These are phyloP conservation scores for Epichloe elymi DNA, from an alignment of 2,329 filamentous ascomycete species.

Conservation along the genomic window DNA sequence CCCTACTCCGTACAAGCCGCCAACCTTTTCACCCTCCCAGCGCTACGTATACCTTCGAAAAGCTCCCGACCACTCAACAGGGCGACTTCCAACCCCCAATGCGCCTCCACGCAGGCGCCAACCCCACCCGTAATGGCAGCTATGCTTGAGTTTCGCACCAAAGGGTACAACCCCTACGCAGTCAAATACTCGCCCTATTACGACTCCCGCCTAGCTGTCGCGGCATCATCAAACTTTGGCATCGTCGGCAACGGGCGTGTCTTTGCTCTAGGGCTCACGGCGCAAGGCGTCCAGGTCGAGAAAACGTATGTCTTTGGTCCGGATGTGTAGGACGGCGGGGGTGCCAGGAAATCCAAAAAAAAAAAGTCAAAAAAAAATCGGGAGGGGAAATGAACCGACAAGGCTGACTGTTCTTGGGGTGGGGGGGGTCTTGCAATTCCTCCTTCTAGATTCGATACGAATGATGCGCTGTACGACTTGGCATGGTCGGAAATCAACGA, in stretches of 20 bases:
- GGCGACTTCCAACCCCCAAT: conserved; percentile 6
- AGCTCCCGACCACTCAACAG: background rate
- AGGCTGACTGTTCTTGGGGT: background rate
- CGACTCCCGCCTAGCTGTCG: conserved; percentile 85
- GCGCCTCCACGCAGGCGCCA: conserved; percentile 8
- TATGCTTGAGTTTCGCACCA: conserved; percentile 91
- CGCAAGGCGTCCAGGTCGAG: conserved; percentile 70
- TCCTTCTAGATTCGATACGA: conserved; percentile 71
- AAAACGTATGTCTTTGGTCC: conserved; percentile 47
- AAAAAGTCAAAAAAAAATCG: no score
- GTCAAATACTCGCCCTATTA: conserved; percentile 99
- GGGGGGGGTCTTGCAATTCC: conserved; percentile 2
- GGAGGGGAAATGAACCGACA: no score
- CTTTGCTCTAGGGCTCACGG: conserved; percentile 70
- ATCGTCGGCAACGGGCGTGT: conserved; percentile 91
- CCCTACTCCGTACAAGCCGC: background rate
- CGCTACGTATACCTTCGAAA: background rate
- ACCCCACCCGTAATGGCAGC: conserved; percentile 25
- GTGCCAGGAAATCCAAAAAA: no score
- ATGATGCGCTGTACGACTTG: conserved; percentile 90
- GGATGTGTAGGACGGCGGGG: no score
- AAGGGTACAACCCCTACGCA: conserved; percentile 89
- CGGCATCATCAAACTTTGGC: conserved; percentile 86
- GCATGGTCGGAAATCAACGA: conserved; percentile 95
- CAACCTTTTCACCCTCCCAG: background rate